These are phyloP conservation scores for Coemansia sp. DNA, from an alignment of 192 early-diverging fungal genomes.

Conservation along the genomic window DNA sequence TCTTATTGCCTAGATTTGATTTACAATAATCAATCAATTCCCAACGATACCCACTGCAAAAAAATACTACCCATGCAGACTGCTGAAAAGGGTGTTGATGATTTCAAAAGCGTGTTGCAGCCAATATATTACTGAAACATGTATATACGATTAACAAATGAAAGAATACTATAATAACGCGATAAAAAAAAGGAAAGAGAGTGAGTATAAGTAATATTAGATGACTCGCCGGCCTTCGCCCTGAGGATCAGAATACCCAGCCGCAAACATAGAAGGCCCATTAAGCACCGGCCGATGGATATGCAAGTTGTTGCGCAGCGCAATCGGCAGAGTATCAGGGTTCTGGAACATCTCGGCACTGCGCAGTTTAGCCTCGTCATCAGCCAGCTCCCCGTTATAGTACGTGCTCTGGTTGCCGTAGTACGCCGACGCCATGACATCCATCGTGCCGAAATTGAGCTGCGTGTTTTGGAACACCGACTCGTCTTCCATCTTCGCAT, in stretches of 20 bases:
- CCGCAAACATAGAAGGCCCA: constrained; percentile 26
- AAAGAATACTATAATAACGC: background rate
- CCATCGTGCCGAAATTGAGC: constrained; percentile 27
- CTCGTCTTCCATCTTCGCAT: constrained; percentile 39
- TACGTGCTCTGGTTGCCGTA: constrained; percentile 12
- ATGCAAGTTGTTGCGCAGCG: constrained; percentile 43
- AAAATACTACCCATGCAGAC: no score
- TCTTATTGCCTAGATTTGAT: background rate
- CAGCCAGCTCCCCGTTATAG: constrained; percentile 17
- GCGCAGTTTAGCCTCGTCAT: constrained; percentile 9
- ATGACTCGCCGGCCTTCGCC: constrained; percentile 20
- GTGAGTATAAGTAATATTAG: constrained; percentile 6
- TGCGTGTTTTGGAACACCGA: constrained; percentile 37
- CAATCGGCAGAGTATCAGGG: constrained; percentile 33
- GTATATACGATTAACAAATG: no score
- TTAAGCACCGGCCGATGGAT: constrained; percentile 41
- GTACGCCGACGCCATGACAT: constrained; percentile 19
- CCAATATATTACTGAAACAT: no score
- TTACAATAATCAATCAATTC: background rate
- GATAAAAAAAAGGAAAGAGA: background rate
- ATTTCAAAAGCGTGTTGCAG: no score
- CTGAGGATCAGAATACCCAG: background rate
- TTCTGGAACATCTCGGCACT: constrained; percentile 28
- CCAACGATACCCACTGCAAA: no score
- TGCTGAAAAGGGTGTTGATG: no score